Conservation (phyloP, 176 grass and related monocot genomes). For the Bothriochloa decipiens region DNA sequence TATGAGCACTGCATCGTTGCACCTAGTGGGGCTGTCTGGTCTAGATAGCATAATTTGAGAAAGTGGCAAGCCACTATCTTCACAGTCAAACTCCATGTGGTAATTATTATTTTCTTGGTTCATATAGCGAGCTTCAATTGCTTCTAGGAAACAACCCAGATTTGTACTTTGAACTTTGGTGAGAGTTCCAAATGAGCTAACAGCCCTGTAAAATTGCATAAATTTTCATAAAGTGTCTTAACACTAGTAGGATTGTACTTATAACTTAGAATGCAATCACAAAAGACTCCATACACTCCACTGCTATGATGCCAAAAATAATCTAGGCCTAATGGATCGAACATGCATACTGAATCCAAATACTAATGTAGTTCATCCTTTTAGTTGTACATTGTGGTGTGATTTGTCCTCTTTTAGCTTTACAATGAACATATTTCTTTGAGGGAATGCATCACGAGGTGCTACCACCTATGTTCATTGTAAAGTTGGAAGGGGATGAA, state of each 20-base stretch:
- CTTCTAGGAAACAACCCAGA: conserved; percentile 29
- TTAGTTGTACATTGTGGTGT: conserved; percentile 96
- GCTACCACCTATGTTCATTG: no score
- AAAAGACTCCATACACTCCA: conserved; percentile 65
- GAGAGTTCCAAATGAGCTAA: conserved; percentile 62
- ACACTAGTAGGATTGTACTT: not conserved
- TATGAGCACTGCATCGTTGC: conserved; percentile 61
- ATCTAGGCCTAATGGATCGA: conserved; percentile 83
- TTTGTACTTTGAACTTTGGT: conserved; percentile 34
- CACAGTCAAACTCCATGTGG: conserved; percentile 46
- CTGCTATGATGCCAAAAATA: conserved; percentile 82
- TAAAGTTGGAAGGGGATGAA: no score
- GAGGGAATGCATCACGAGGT: no score
- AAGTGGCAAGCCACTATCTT: conserved; percentile 56
- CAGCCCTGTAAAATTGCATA: conserved; percentile 60
- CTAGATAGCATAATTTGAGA: conserved; percentile 50
- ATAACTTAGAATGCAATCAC: conserved; percentile 12
- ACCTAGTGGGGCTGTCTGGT: conserved; percentile 38
- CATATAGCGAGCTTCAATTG: conserved; percentile 16
- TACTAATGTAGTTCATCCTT: conserved; percentile 39
- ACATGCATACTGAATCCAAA: conserved; percentile 31
- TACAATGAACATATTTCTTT: conserved; percentile 99
- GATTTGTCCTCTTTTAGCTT: conserved; percentile 97
- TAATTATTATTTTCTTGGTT: conserved; percentile 39
- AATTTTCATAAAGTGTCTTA: conserved; percentile 15